A percentile compares a stretch with the other conserved stretches of the same genome.
phyloP scores from a whole-genome alignment of 1,139 yeast species.

The Kodamaea sp. region DNA sequence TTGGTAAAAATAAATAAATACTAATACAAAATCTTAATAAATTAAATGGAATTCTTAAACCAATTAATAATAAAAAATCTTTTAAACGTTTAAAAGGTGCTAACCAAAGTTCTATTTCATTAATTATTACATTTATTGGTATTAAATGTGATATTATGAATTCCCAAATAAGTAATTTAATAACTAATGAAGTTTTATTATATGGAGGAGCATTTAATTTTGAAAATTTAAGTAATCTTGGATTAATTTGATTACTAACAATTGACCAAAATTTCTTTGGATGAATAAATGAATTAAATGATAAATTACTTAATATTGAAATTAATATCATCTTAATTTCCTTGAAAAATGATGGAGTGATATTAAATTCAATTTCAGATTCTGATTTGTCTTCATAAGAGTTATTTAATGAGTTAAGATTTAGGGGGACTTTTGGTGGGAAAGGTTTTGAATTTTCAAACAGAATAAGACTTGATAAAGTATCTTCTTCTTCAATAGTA shows the following conservation, averaged over 20 bases:
- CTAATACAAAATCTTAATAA: constrained; percentile 15
- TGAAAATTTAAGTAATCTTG: constrained; percentile 7
- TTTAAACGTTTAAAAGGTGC: constrained; percentile 10
- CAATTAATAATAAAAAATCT: constrained; percentile 11
- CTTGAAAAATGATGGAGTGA: constrained; percentile 2
- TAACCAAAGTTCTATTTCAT: constrained; percentile 5
- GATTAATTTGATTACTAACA: constrained; percentile 5
- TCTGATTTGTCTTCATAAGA: neutral
- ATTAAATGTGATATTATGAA: constrained; percentile 11
- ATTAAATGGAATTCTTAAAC: constrained; percentile 18
- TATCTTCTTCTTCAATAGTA: constrained; percentile 6
- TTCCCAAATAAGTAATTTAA: constrained; percentile 17
- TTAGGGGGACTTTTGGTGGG: neutral
- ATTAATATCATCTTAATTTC: constrained; percentile 3
- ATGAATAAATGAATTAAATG: constrained; percentile 1
- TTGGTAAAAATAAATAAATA: constrained; percentile 19
- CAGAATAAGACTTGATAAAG: constrained; percentile 1
- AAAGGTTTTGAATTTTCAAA: neutral
- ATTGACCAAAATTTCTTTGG: constrained; percentile 4
- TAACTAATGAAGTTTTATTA: constrained; percentile 8
- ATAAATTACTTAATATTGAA: constrained; percentile 2
- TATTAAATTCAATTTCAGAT: neutral
- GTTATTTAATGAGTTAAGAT: neutral
- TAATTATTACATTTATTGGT: constrained; percentile 3
- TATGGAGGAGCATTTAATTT: constrained; percentile 1